Base-by-base conservation (phyloP, 73 alveolate species). In the Paramecium octaurelia region DNA sequence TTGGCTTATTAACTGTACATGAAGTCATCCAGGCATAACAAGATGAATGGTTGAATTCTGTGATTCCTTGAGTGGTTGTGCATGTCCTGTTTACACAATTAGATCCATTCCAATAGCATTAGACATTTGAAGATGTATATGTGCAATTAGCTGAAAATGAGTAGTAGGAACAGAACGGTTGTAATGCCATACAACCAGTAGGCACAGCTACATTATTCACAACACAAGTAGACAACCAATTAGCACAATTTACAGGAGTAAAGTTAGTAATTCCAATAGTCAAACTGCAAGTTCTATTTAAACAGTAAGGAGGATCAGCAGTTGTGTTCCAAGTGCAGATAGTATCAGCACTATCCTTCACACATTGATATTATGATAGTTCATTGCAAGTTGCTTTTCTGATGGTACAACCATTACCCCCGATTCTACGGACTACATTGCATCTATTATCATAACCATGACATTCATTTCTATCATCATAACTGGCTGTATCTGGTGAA, bases 61-160 rank as follows among this genome's bases (percentile, higher is more conserved):
- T 73, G n/a, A 73, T 73, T 9, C 87, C 59, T 18, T 31, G 16
- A 16, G 87, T 73, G 1, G 59, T 40, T 29, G 87, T 34, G 44
- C 91, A 80, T 12, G 77, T 4, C 7, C 91, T 80, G 9, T 20
- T 48, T 4, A 80, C 58, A 80, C 91, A 80, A 24, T 16, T 48
- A n/a, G 76, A 38, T 10, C 91, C 91, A 80, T 80, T 80, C 91
- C 91, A 80, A 43, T 80, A 80, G 14, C 91, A 80, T 73, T 36
- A 75, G 6, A 42, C 59, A 36, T 40, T 40, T 40, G 38, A 12
- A 4, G 60, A 36, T 73, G 75, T 21, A 16, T 20, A 34, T 43
- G 57, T 48, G 46, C 91, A 80, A 42, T 80, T 44, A 11, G 42
- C 91, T 48, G 46, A 48, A 46, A 3, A 23, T 0, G 29, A 31